Base-by-base conservation (phyloP, 106 monocot species). In the Dendrobium officinale region DNA sequence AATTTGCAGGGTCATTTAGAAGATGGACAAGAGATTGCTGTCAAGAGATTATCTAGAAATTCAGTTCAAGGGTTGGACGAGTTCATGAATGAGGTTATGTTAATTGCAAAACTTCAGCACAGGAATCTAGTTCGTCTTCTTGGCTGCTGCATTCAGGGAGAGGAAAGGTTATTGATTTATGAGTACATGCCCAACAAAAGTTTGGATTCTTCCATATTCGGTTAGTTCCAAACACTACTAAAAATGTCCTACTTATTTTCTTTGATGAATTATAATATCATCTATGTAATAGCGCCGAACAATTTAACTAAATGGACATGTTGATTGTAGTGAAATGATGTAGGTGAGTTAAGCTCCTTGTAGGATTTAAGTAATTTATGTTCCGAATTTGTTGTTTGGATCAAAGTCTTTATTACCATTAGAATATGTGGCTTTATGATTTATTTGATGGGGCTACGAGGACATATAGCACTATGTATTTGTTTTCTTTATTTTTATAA, bases 61-160 rank as follows among this genome's bases (percentile, higher is more conserved):
- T 84, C 83, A 0, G 29, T 58, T 43, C 83, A 84, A 61, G 83
- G 83, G 11, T 17, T 43, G 19, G 79, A 79, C 45, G 79, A 84
- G 61, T 84, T 84, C 75, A 84, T 43, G 83, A 84, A 84, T 64
- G 83, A 84, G 33, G 74, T 84, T 1, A 59, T 48, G 56, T 15
- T 84, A 56, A 84, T 84, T 19, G 83, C 83, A 20, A 84, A 84
- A 33, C 74, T 84, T 47, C 83, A 84, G 31, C 83, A 84, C 44
- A 56, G 83, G 16, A 84, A 84, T 48, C 75, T 84, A 5, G 83
- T 84, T 75, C 73, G 79, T 16, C 83, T 84, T 45, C 75, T 79
- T 4, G 83, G 83, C 41, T 84, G 83, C 64, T 84, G 83, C 79
- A 75, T 79, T 22, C 58, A 84, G 41, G 49, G 61, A 47, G 79